These are phyloP conservation scores for Anastatica hierochuntica DNA, from an alignment of 345 rosid genomes.

Conservation along the genomic window DNA sequence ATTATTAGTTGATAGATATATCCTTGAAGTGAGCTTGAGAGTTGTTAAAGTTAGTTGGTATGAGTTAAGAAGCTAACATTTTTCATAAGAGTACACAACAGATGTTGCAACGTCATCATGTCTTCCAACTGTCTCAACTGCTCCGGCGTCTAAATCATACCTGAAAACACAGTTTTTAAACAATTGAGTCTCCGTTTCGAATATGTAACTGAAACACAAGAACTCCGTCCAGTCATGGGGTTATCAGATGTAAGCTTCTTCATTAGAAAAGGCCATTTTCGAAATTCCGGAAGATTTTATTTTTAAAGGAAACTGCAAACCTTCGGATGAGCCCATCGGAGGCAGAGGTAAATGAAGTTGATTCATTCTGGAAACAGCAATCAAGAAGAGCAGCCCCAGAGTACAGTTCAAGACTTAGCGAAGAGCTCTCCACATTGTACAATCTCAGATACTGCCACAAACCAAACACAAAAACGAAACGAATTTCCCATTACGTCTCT, in stretches of 20 bases:
- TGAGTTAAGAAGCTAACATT: slow-evolving; percentile 37
- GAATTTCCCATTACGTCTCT: too few species aligned
- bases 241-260: too few species aligned
- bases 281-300: neutral
- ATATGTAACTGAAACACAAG: neutral
- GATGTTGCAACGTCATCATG: slow-evolving; percentile 70
- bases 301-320: slow-evolving; percentile 21
- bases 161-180: slow-evolving; percentile 43
- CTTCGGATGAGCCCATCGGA: slow-evolving; percentile 74
- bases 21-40: neutral
- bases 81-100: slow-evolving; percentile 44
- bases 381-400: slow-evolving; percentile 59
- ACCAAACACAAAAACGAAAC: neutral
- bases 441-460: slow-evolving; percentile 44
- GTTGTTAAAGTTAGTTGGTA: neutral
- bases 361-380: slow-evolving; percentile 63
- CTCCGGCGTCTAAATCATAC: slow-evolving; percentile 55
- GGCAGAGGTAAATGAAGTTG: slow-evolving; percentile 42
- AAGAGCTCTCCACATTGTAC: slow-evolving; percentile 57
- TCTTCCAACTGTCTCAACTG: slow-evolving; percentile 37
- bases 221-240: too few species aligned
- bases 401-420: slow-evolving; percentile 40
- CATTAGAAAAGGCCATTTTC: neutral
- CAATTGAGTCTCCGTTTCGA: neutral
- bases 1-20: too few species aligned